Evolutionary conservation across 2,329 filamentous ascomycete species (phyloP).

Genomic region (Parafenestella ontariensis): DNA sequence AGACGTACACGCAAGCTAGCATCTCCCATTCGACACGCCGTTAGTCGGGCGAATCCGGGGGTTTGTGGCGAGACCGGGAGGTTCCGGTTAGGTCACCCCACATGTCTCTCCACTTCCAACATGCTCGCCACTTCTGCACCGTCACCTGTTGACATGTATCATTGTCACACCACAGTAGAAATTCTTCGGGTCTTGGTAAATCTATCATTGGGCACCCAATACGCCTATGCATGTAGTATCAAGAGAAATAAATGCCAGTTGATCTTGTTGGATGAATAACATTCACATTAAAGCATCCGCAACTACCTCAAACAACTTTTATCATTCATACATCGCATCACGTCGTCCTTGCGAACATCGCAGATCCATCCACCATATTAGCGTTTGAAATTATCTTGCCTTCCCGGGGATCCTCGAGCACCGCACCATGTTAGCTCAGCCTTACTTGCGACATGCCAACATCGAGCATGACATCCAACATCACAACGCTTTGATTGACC

Average conservation of each 20-base stretch:
- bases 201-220: too few species aligned
- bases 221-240: too few species aligned
- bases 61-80: slow-evolving; percentile 2
- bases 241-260: too few species aligned
- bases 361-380: too few species aligned
- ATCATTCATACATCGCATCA: too few species aligned
- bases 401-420: slow-evolving; percentile 9
- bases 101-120: slow-evolving; percentile 10
- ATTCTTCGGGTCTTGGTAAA: background rate
- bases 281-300: too few species aligned
- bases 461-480: background rate
- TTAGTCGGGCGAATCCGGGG: background rate
- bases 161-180: background rate
- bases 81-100: slow-evolving; percentile 12
- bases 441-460: background rate
- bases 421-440: slow-evolving; percentile 3
- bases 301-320: too few species aligned
- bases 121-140: too few species aligned
- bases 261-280: too few species aligned
- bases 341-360: too few species aligned
- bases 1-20: background rate
- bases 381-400: slow-evolving; percentile 3
- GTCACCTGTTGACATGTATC: too few species aligned
- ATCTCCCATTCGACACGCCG: background rate
- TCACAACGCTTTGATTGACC: slow-evolving; percentile 9